A percentile compares a stretch with the other conserved stretches of the same genome.
These are phyloP conservation scores for Saccharomyces hybrid DNA, from an alignment of 1,139 yeast genomes.

Conservation along the genomic window DNA sequence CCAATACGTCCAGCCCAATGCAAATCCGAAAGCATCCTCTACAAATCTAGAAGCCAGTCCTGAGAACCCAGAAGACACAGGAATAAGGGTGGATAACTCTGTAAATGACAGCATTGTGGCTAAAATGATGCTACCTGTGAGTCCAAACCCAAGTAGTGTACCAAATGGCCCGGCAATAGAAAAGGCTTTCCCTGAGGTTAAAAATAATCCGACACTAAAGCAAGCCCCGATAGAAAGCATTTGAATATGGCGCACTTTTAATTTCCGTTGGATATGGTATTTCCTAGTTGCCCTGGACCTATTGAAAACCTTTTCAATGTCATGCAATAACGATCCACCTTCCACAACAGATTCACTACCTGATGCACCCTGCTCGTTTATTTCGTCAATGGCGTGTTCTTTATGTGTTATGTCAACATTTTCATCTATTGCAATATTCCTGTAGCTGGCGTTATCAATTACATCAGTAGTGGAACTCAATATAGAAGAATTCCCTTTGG, in stretches of 20 bases:
- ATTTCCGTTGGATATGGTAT: constrained; percentile 41
- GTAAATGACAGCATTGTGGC: constrained; percentile 69
- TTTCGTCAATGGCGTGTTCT: constrained; percentile 5
- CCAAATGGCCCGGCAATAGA: constrained; percentile 80
- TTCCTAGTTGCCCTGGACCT: constrained; percentile 3
- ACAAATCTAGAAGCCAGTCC: constrained; percentile 72
- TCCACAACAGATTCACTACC: constrained; percentile 3
- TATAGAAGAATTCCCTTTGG: background rate
- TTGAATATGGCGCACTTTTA: constrained; percentile 64
- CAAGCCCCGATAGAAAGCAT: constrained; percentile 79
- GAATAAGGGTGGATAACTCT: constrained; percentile 77
- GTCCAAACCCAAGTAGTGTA: constrained; percentile 55
- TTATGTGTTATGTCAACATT: constrained; percentile 3
- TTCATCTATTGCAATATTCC: constrained; percentile 20
- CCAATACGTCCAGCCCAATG: constrained; percentile 74
- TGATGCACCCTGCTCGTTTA: background rate
- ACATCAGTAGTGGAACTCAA: constrained; percentile 10
- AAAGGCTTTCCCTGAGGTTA: constrained; percentile 68
- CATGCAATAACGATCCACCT: background rate
- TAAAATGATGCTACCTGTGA: constrained; percentile 60
- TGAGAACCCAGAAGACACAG: constrained; percentile 72
- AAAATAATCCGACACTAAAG: constrained; percentile 70
- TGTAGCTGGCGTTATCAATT: constrained; percentile 19
- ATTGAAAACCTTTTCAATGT: constrained; percentile 5
- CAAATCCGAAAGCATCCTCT: constrained; percentile 79